Evolutionary conservation across 2,329 filamentous ascomycete genomes (phyloP).

Genomic region (Microdochium bolleyi): DNA sequence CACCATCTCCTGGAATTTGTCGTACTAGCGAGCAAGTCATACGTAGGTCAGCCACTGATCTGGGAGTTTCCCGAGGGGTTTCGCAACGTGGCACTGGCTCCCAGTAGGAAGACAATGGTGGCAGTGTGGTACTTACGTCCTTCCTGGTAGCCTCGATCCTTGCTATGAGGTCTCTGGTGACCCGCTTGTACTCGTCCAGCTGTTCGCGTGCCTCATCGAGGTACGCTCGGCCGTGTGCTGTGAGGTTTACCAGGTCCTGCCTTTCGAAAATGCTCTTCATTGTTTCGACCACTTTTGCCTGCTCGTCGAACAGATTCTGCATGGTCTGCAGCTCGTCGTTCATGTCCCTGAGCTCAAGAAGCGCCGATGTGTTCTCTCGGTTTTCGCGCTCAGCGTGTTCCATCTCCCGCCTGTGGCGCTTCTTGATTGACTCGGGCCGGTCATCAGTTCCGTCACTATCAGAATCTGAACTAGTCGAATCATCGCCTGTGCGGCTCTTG

Average conservation of each 20-base stretch:
- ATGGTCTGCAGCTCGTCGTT: constrained; percentile 56
- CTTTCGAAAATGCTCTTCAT: constrained; percentile 37
- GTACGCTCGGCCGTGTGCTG: constrained; percentile 39
- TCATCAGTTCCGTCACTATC: constrained; percentile 29
- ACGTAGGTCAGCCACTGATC: constrained; percentile 21
- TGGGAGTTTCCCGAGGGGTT: too few species aligned
- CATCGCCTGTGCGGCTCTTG: constrained; percentile 26
- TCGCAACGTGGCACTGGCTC: too few species aligned
- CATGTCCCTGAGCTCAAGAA: constrained; percentile 56
- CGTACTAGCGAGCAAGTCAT: constrained; percentile 33
- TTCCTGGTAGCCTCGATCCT: constrained; percentile 50
- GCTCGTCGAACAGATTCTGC: constrained; percentile 47
- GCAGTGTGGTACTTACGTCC: constrained; percentile 30
- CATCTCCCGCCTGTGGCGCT: constrained; percentile 28
- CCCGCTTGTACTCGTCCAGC: constrained; percentile 45
- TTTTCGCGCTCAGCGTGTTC: constrained; percentile 46
- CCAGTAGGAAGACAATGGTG: too few species aligned
- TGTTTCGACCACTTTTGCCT: constrained; percentile 38
- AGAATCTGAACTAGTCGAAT: constrained; percentile 23
- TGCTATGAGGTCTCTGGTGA: constrained; percentile 47
- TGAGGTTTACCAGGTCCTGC: constrained; percentile 29
- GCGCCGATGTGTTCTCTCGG: constrained; percentile 52
- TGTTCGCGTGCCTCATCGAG: constrained; percentile 43
- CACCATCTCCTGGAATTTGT: constrained; percentile 59
- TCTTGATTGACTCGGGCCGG: constrained; percentile 32